phyloP scores from a whole-genome alignment of 257 asterid species.

The Plantago major region DNA sequence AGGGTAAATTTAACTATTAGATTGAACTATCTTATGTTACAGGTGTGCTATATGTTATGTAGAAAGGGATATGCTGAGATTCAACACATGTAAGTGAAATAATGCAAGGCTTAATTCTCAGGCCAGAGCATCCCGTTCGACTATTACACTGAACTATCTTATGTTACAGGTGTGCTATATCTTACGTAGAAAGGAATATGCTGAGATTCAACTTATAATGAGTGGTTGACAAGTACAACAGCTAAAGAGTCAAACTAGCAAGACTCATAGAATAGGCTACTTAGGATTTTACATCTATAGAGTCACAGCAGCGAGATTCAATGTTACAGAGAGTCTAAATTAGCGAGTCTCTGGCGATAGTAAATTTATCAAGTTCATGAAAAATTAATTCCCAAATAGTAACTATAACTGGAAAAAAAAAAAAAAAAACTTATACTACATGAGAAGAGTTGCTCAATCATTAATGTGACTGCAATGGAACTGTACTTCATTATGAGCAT shows the following conservation, averaged over 20 bases:
- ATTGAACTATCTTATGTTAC: not conserved
- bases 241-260: too few relatives aligned
- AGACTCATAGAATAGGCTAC: not conserved
- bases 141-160: not conserved
- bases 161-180: too few relatives aligned
- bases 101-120: not conserved
- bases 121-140: not conserved
- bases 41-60: too few relatives aligned
- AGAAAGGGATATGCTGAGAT: too few relatives aligned
- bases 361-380: not conserved
- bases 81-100: not conserved
- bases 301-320: not conserved
- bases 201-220: too few relatives aligned
- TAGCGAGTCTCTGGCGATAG: not conserved
- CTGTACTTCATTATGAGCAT: not conserved
- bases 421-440: not conserved
- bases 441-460: not conserved
- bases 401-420: not conserved
- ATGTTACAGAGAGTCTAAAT: not conserved
- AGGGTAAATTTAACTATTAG: not conserved
- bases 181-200: too few relatives aligned
- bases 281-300: not conserved
- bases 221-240: too few relatives aligned
- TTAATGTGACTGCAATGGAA: conserved; percentile 1
- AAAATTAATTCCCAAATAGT: not conserved